A percentile compares a stretch with the other conserved stretches of the same genome.
phyloP scores from a whole-genome alignment of 192 early-diverging fungal species.

The Cladochytrium replicatum region DNA sequence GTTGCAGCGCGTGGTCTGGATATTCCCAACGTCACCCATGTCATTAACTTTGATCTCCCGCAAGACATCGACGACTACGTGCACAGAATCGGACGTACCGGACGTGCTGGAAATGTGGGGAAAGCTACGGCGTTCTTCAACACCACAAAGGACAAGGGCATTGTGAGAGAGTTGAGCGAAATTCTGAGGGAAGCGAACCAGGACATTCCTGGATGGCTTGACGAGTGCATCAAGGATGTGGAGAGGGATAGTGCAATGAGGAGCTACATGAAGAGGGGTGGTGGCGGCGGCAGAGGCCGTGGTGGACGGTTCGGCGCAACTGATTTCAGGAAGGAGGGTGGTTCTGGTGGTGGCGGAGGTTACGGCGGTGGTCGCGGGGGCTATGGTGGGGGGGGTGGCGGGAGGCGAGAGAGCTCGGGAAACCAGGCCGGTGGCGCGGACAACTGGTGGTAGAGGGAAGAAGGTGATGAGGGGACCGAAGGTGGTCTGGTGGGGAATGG shows the following conservation, averaged over 20 bases:
- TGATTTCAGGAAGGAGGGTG: slow-evolving; percentile 16
- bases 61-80: slow-evolving; percentile 86
- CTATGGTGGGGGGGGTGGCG: slow-evolving; percentile 18
- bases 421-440: too few species aligned
- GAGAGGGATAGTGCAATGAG: slow-evolving; percentile 36
- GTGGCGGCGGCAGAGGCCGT: slow-evolving; percentile 20
- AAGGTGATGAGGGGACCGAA: too few species aligned
- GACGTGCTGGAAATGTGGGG: slow-evolving; percentile 89
- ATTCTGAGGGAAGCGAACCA: slow-evolving; percentile 91
- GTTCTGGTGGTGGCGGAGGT: slow-evolving; percentile 9
- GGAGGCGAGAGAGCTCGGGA: too few species aligned
- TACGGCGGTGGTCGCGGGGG: slow-evolving; percentile 17
- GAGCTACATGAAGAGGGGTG: slow-evolving; percentile 34
- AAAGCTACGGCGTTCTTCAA: slow-evolving; percentile 93
- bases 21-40: slow-evolving; percentile 78
- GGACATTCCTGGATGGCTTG: slow-evolving; percentile 77
- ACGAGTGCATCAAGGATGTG: slow-evolving; percentile 26
- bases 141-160: slow-evolving; percentile 65
- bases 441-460: too few species aligned
- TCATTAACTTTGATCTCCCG: slow-evolving; percentile 78
- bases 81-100: slow-evolving; percentile 98
- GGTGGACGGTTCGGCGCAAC: slow-evolving; percentile 22
- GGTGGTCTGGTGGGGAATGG: too few species aligned
- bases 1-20: slow-evolving; percentile 95
- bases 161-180: slow-evolving; percentile 77